Percentiles rank a stretch among this genome's conserved stretches.
These are phyloP conservation scores for Dysphania ambrosioides DNA, from an alignment of 148 eudicot genomes.

Conservation along the genomic window DNA sequence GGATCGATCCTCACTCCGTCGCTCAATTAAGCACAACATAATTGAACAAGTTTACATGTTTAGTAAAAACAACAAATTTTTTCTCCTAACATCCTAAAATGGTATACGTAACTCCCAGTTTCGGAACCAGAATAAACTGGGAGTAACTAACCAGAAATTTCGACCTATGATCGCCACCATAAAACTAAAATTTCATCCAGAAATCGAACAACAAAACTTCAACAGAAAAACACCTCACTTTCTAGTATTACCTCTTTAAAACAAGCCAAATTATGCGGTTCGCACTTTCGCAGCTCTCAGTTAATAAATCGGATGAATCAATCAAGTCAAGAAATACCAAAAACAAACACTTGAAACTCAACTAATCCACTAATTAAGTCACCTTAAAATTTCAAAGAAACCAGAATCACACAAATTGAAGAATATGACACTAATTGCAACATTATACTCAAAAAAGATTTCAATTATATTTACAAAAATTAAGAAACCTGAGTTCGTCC, in stretches of 20 bases:
- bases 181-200: too few relatives aligned
- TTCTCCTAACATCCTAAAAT: too few relatives aligned
- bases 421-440: not conserved
- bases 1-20: too few relatives aligned
- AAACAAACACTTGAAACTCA: not conserved
- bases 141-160: too few relatives aligned
- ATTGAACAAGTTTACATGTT: too few relatives aligned
- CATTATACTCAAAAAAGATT: not conserved
- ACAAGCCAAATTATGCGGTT: not conserved
- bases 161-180: not conserved
- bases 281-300: not conserved
- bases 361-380: not conserved
- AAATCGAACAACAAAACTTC: not conserved
- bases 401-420: not conserved
- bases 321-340: not conserved
- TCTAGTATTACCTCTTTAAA: too few relatives aligned
- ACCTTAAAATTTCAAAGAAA: not conserved
- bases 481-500: slow-evolving; percentile 73
- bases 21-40: too few relatives aligned
- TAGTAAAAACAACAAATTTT: too few relatives aligned
- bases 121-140: too few relatives aligned
- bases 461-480: not conserved
- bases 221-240: not conserved
- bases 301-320: not conserved
- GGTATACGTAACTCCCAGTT: too few relatives aligned